Conservation (phyloP, 2,329 filamentous ascomycete genomes). For the Cucurbitaria berberidis region DNA sequence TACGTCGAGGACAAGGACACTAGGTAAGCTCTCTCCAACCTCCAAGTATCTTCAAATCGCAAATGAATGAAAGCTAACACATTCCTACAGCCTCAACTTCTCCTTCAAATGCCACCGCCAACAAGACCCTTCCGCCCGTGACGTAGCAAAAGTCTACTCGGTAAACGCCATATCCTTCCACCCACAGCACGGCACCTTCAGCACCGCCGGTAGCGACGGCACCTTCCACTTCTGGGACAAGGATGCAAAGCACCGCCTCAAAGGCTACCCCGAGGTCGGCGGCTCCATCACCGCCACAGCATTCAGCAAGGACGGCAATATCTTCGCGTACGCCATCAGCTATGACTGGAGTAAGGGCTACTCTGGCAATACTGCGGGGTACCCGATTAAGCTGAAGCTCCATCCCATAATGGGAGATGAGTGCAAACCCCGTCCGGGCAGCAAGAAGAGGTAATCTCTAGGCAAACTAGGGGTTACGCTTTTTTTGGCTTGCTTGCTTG, state of each 20-base stretch:
- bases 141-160: slow-evolving; percentile 86
- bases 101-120: slow-evolving; percentile 99
- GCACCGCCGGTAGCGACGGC: slow-evolving; percentile 91
- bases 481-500: neutral
- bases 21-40: slow-evolving; percentile 50
- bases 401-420: slow-evolving; percentile 57
- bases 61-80: slow-evolving; percentile 14
- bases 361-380: slow-evolving; percentile 73
- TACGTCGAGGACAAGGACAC: slow-evolving; percentile 97
- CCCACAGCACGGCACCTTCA: slow-evolving; percentile 96
- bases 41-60: neutral
- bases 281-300: slow-evolving; percentile 88
- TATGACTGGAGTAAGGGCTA: slow-evolving; percentile 99
- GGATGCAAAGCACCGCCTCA: slow-evolving; percentile 60
- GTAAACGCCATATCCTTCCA: slow-evolving; percentile 99
- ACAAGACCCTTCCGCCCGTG: slow-evolving; percentile 64
- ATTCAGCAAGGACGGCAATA: slow-evolving; percentile 83
- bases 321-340: slow-evolving; percentile 72
- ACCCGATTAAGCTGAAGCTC: slow-evolving; percentile 59
- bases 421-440: slow-evolving; percentile 57
- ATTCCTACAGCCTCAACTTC: slow-evolving; percentile 74
- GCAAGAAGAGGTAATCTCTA: slow-evolving; percentile 52
- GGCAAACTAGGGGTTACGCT: neutral
- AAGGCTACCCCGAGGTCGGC: slow-evolving; percentile 68
- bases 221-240: slow-evolving; percentile 97